These are phyloP conservation scores for Chrysoporthe deuterocubensis DNA, from an alignment of 2,329 filamentous ascomycete species.

Conservation along the genomic window DNA sequence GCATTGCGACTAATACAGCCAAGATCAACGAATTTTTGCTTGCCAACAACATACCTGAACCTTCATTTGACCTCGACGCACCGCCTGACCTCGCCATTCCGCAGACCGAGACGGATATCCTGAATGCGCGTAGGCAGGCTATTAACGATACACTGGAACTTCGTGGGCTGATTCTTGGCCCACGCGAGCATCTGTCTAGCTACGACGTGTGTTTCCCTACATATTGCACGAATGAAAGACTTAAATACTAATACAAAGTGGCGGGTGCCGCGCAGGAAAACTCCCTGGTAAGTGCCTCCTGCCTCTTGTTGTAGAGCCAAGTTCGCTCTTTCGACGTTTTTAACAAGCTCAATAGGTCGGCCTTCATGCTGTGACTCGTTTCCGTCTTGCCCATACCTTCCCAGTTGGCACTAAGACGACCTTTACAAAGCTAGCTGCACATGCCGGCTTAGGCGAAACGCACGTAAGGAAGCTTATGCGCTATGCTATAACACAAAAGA, in stretches of 20 bases:
- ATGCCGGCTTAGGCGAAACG: conserved; percentile 28
- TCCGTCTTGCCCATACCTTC: conserved; percentile 25
- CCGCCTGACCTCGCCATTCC: conserved; percentile 22
- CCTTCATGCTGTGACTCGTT: conserved; percentile 22
- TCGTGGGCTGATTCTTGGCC: conserved; percentile 30
- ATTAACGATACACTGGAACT: conserved; percentile 31
- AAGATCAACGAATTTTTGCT: conserved; percentile 30
- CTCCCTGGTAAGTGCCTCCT: no score
- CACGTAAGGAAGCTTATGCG: conserved; percentile 39
- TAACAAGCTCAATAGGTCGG: not conserved
- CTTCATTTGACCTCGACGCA: conserved; percentile 30
- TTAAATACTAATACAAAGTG: not conserved
- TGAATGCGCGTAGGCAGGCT: conserved; percentile 23
- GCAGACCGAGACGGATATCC: conserved; percentile 17
- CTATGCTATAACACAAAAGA: conserved; percentile 39
- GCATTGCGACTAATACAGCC: conserved; percentile 31
- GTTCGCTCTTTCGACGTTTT: not conserved
- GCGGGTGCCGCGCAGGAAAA: not conserved
- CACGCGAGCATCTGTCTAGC: conserved; percentile 30
- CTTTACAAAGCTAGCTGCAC: conserved; percentile 25
- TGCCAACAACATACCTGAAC: conserved; percentile 28
- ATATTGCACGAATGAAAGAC: not conserved
- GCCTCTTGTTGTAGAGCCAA: no score
- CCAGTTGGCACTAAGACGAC: conserved; percentile 29
- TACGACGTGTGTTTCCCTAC: conserved; percentile 21